Base-by-base conservation (phyloP, 148 eudicot species). In the Cornus kousa region DNA sequence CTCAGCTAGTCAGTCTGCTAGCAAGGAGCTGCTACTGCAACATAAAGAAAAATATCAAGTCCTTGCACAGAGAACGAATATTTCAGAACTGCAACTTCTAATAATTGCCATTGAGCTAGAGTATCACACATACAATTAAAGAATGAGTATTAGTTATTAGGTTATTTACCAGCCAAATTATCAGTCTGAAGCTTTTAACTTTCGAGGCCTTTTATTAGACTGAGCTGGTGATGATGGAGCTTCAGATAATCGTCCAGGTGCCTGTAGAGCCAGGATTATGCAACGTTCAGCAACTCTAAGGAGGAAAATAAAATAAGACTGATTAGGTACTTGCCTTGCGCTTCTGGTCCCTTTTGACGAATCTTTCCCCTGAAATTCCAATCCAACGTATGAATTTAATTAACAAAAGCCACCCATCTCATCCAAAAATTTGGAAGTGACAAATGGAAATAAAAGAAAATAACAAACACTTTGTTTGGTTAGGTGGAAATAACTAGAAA, bases 191-290 rank as follows among this genome's bases (percentile, higher is more conserved):
- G 82, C 79, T 82, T 93, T 92, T 64, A 89, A 80, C 81, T 96
- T 95, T 43, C 99, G 88, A 73, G 98, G 95, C 85, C 99, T 90
- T 88, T 96, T 39, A 39, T 39, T 92, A 31, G 88, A 80, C 82
- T 87, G 93, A 59, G 97, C 97, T 53, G 99, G 97, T 64, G 97
- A 90, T 62, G 95, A 86, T 78, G 99, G 97, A 77, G 92, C 88
- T 31, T 90, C 97, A 3, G 92, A 76, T 77, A 82, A 70, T 80
- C 96, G 86, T 85, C 94, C 97, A 73, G 97, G 97, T 23, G 87
- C 97, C 97, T 94, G 67, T 22, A 83, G 64, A 78, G 60, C n/a
- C 78, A 81, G 80, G 5, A 59, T 80, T 31, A 20, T 68, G 24
- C 32, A 50, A 62, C 17, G 35, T 16, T 37, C 72, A 46, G 6